These are phyloP conservation scores for Porphyrellus cyaneotinctus DNA, from an alignment of 768 basidiomycete species.

Conservation along the genomic window DNA sequence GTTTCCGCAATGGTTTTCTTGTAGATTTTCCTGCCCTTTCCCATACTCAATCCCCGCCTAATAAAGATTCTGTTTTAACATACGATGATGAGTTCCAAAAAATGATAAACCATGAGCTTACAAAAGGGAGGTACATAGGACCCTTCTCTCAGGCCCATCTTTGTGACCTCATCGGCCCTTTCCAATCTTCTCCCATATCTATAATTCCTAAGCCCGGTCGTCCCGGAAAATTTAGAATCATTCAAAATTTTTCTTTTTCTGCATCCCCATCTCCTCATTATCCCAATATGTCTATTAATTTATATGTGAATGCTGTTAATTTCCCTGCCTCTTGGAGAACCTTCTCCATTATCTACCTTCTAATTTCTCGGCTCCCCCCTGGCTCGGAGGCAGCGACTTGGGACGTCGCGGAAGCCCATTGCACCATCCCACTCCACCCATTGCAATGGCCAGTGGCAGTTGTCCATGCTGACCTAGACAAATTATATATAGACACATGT, in stretches of 20 bases:
- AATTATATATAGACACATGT: background rate
- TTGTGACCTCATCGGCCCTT: background rate
- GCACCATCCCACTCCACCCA: background rate
- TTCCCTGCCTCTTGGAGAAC: background rate
- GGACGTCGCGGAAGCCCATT: background rate
- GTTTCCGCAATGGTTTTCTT: background rate
- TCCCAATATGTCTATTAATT: background rate
- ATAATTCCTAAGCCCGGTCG: background rate
- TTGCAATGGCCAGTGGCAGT: background rate
- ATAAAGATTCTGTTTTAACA: background rate
- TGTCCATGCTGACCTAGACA: background rate
- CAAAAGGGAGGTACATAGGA: background rate
- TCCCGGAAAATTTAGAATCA: background rate
- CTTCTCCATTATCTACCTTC: background rate
- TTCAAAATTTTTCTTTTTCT: background rate
- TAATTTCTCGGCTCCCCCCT: background rate
- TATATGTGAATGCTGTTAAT: rapidly evolving
- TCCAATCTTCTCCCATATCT: background rate
- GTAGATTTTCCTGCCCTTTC: background rate
- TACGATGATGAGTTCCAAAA: background rate
- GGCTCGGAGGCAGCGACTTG: background rate
- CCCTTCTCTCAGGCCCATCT: background rate
- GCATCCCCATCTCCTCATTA: rapidly evolving
- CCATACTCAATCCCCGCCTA: background rate
- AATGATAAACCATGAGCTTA: background rate